Evolutionary conservation across 192 early-diverging fungal species (phyloP).

Genomic region (Coemansia sp.): DNA sequence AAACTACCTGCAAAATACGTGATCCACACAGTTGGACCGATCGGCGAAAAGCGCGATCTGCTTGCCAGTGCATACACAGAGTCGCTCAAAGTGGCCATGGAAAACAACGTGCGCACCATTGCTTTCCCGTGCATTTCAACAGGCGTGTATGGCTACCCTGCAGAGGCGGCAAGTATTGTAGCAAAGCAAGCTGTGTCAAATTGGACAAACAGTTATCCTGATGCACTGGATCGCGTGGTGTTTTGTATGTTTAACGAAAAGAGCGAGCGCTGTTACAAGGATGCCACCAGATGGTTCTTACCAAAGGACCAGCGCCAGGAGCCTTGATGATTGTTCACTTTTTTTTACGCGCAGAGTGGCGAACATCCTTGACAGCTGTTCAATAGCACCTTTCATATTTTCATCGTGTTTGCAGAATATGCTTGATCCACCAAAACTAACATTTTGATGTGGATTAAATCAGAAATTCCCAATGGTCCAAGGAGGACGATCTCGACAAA

Average conservation of each 20-base stretch:
- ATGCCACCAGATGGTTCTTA: not conserved
- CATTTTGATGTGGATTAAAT: too few species aligned
- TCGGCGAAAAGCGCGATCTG: conserved; percentile 57
- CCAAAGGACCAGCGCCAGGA: not conserved
- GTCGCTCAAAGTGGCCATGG: conserved; percentile 60
- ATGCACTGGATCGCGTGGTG: conserved; percentile 62
- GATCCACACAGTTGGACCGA: conserved; percentile 84
- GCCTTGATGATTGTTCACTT: too few species aligned
- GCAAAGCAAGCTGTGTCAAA: conserved; percentile 65
- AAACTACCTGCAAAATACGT: conserved; percentile 71
- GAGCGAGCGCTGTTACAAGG: conserved; percentile 50
- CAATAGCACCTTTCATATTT: too few species aligned
- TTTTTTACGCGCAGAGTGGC: too few species aligned
- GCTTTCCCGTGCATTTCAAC: conserved; percentile 90
- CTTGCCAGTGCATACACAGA: conserved; percentile 68
- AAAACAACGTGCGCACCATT: conserved; percentile 62
- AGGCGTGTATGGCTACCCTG: conserved; percentile 87
- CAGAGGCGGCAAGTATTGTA: conserved; percentile 68
- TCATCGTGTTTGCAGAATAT: too few species aligned
- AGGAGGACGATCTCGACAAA: too few species aligned
- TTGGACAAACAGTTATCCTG: conserved; percentile 58
- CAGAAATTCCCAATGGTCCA: too few species aligned
- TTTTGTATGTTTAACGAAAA: conserved; percentile 71
- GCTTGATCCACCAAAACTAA: too few species aligned
- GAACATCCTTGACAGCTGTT: too few species aligned